Evolutionary conservation across 441 rosid genomes (phyloP).

Genomic region (Corymbia calophylla): DNA sequence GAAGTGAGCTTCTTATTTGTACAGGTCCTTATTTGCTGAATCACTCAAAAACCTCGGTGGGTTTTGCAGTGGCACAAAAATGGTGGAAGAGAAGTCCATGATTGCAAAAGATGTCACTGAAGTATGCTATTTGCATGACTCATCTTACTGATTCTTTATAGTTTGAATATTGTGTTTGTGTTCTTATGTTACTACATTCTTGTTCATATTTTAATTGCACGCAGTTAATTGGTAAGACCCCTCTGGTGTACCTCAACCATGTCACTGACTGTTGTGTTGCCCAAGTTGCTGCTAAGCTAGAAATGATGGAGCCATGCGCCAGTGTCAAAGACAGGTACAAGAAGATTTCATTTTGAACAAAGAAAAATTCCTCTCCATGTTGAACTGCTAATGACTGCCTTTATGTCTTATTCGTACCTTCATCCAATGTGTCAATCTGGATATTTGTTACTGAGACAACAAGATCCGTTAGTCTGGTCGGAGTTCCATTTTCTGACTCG

Average conservation of each 20-base stretch:
- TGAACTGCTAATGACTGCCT: not conserved
- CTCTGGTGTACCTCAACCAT: constrained; percentile 66
- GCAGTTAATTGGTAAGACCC: constrained; percentile 79
- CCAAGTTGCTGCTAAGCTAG: constrained; percentile 79
- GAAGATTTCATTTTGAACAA: not conserved
- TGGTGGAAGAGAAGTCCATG: constrained; percentile 6
- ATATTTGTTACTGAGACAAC: not conserved
- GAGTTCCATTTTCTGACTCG: not conserved
- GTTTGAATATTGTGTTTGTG: not conserved
- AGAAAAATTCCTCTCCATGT: not conserved
- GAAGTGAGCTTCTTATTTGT: not conserved
- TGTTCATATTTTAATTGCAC: not conserved
- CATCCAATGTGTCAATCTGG: not conserved
- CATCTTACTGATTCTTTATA: not conserved
- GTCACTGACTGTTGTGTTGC: constrained; percentile 67
- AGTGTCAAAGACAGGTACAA: constrained; percentile 86
- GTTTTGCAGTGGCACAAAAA: not conserved
- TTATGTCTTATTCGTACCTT: not conserved
- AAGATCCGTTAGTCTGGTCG: not conserved
- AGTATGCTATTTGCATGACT: constrained; percentile 1
- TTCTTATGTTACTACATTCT: not conserved
- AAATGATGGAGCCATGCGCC: constrained; percentile 85
- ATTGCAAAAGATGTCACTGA: constrained; percentile 4
- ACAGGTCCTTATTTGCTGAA: not conserved
- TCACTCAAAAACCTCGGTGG: not conserved